These are phyloP conservation scores for Candida bentonensis DNA, from an alignment of 805 yeast species.

Conservation along the genomic window DNA sequence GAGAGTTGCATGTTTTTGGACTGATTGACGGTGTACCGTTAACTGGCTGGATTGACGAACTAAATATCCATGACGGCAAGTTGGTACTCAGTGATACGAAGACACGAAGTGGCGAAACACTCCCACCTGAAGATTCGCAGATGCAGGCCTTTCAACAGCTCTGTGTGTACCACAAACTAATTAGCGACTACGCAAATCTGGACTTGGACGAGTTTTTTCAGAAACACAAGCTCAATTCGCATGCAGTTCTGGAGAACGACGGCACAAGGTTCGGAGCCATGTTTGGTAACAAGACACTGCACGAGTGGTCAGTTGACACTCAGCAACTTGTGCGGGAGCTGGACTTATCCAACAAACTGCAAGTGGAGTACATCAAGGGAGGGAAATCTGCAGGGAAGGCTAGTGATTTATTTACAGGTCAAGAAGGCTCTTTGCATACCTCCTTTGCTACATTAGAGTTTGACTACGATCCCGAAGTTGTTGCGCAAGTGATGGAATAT, in stretches of 20 bases:
- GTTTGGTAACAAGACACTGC: neutral
- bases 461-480: conserved; percentile 6
- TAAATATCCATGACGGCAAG: conserved; percentile 5
- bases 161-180: conserved; percentile 15
- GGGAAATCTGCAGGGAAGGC: neutral
- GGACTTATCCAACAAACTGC: conserved; percentile 4
- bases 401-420: neutral
- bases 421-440: conserved; percentile 1
- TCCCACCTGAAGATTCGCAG: conserved; percentile 11
- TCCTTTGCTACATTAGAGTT: conserved; percentile 8
- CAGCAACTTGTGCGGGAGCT: neutral
- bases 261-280: neutral
- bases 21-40: conserved; percentile 8
- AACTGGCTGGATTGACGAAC: conserved; percentile 18
- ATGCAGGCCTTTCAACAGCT: conserved; percentile 22
- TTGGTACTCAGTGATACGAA: conserved; percentile 18
- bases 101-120: conserved; percentile 8
- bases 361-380: conserved; percentile 8
- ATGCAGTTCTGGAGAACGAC: neutral
- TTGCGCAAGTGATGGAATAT: conserved; percentile 7
- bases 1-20: conserved; percentile 21
- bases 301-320: neutral
- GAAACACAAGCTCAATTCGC: conserved; percentile 4
- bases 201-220: conserved; percentile 5
- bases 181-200: conserved; percentile 4